Conservation (phyloP, 2,329 filamentous ascomycete species). For the Fusarium napiforme region DNA sequence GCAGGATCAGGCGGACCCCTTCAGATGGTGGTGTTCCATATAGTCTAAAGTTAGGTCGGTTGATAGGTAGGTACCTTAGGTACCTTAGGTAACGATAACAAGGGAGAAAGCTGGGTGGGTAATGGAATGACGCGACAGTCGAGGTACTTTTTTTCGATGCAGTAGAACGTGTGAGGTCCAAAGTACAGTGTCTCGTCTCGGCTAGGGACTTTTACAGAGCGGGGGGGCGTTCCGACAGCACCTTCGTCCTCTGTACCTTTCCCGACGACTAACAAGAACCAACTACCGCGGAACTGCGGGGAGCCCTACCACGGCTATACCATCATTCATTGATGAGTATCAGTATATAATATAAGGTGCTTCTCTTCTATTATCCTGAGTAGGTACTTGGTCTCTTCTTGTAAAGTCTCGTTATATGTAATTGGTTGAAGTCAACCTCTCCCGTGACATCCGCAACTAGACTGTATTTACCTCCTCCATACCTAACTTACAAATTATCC, state of each 20-base stretch:
- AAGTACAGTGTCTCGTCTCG: constrained; percentile 28
- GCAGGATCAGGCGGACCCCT: constrained; percentile 40
- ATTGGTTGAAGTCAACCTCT: background rate
- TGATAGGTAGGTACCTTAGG: background rate
- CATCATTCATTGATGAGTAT: background rate
- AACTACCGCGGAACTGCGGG: constrained; percentile 3
- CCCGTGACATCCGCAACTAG: constrained; percentile 29
- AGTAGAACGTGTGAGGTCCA: background rate
- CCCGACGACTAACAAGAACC: background rate
- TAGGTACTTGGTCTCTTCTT: background rate
- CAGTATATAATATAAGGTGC: background rate
- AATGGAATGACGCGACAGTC: constrained; percentile 18
- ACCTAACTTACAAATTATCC: constrained; percentile 18
- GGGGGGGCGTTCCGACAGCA: constrained; percentile 1
- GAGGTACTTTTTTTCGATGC: constrained; percentile 1
- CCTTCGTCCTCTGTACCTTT: background rate
- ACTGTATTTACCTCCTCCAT: background rate
- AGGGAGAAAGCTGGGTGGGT: constrained; percentile 13
- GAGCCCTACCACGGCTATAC: constrained; percentile 1
- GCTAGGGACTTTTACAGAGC: constrained; percentile 2
- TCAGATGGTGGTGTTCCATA: background rate
- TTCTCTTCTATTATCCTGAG: background rate
- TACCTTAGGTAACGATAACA: background rate
- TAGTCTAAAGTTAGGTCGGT: constrained; percentile 2
- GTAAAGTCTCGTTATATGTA: background rate